Evolutionary conservation across 371 early-diverging fungal genomes (phyloP), one percentile per base, ranked within the genome.

Genomic region (Rhizopus delemar): DNA sequence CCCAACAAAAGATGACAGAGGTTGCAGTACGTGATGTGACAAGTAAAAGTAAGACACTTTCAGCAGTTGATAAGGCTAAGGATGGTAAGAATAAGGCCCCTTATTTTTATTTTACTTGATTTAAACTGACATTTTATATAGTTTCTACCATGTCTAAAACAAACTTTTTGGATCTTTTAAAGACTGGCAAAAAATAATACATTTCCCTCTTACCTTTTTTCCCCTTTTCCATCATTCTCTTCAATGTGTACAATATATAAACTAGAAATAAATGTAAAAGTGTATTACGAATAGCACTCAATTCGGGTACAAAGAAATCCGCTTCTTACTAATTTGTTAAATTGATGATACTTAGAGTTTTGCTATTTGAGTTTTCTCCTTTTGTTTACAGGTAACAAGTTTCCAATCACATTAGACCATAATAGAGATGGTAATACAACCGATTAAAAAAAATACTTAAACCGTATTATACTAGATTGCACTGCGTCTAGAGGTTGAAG

Each of bases 1-100:
- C 82, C 46, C 91, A 91, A 56, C 90, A 90, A 66, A 85, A 86
- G 67, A 77, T 81, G 15, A 85, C 85, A 6, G 83, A 90, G 59
- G 83, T 83, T 38, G 75, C 75, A 38, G 63, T 78, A n/a, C 46
- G 71, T 12, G 68, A 75, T 59, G 82, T 74, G 41, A 59, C 70
- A 12, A 67, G 66, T 3, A 73, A 71, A 46, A 74, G 73, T 56
- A 80, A 80, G 53, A 72, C 80, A 32, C 56, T 66, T 38, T 70
- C 63, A 43, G 71, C 81, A 35, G 78, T 77, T 57, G 86, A 85
- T 34, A 85, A 85, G 57, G 84, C 83, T 48, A 82, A 68, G 52
- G 53, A 68, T 61, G 63, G 72, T 77, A 67, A 57, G 29, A 55
- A 41, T 46, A 15, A 39, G 4, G 36, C n/a, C 31, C 45, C 5